phyloP scores from a whole-genome alignment of 257 asterid genomes.

The Gardenia jasminoides region DNA sequence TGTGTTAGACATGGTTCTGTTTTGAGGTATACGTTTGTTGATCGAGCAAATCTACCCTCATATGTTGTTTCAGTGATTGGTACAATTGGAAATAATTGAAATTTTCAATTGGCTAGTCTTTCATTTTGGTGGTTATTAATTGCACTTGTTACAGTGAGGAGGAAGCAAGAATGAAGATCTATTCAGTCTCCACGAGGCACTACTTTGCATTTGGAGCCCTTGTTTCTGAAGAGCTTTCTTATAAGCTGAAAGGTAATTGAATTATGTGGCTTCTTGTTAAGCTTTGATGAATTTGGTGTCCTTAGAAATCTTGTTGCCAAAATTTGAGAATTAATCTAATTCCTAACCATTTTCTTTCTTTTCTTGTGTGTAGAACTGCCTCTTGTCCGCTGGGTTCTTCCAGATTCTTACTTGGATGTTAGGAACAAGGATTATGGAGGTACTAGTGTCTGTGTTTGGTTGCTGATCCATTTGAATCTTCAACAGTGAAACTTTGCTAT shows the following conservation, averaged over 20 bases:
- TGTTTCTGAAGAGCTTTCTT: conserved; percentile 81
- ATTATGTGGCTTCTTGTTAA: neutral
- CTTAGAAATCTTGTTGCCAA: neutral
- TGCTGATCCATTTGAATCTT: neutral
- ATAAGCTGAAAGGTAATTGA: conserved; percentile 64
- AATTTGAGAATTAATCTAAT: neutral
- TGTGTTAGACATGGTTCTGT: neutral
- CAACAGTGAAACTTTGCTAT: neutral
- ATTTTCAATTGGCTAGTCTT: neutral
- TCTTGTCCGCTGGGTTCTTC: conserved; percentile 90
- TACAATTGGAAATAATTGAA: neutral
- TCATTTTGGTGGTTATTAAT: neutral
- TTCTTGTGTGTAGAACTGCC: conserved; percentile 56
- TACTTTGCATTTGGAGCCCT: conserved; percentile 98
- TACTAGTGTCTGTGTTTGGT: conserved; percentile 23
- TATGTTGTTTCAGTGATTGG: neutral
- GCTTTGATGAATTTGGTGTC: conserved; percentile 6
- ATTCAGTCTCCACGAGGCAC: conserved; percentile 78
- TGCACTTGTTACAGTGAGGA: conserved; percentile 54
- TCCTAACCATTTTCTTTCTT: neutral
- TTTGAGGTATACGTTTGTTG: neutral
- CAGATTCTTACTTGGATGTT: conserved; percentile 94
- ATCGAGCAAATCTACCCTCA: neutral
- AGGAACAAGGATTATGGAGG: conserved; percentile 94
- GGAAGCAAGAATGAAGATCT: conserved; percentile 92